Base-by-base conservation (phyloP, 371 early-diverging fungal genomes). In the Gilbertella persicaria region DNA sequence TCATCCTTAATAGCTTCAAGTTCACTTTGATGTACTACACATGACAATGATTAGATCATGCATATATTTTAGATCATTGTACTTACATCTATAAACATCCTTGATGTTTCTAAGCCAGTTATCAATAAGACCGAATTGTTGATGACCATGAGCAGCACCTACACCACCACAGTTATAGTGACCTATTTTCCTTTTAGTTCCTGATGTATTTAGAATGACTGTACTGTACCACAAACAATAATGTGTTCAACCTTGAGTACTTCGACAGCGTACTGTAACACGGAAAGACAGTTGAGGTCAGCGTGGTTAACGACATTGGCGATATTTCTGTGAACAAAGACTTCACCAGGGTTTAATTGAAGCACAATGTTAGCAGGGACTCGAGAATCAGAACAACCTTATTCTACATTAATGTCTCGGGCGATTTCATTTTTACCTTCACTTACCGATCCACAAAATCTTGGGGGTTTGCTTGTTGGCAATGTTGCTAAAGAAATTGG, bases 311-410 rank as follows among this genome's bases (percentile, higher is more conserved):
- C 87, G 14, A 93, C 86, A 71, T 97, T 97, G 62, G 96, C 98
- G 51, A 98, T 94, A 76, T 96, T 98, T 62, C 97, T 83, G 75
- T 94, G 95, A 10, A 94, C 92, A 75, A 97, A 98, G 28, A 96
- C 76, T 41, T 96, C 95, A 37, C 98, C 97, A 13, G 90, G 88
- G 55, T 76, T 78, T 12, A 84, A 69, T 37, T 77, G 78, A 20
- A 80, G 48, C 24, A 86, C 65, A 16, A 79, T 78, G 42, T 80
- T 89, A 45, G 89, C 89, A 28, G 92, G 90, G 17, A 95, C 91
- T 51, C 96, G 86, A 8, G 94, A 92, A 71, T 97, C 97, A 16
- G 91, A 84, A 70, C 94, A 94, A n/a, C 88, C 81, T 78, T 45
- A 48, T 12, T 0, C 44, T 26, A 7, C 4, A 6, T 24, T 35